These are phyloP conservation scores for Taiozyma sp. DNA, from an alignment of 1,139 yeast species.

Conservation along the genomic window DNA sequence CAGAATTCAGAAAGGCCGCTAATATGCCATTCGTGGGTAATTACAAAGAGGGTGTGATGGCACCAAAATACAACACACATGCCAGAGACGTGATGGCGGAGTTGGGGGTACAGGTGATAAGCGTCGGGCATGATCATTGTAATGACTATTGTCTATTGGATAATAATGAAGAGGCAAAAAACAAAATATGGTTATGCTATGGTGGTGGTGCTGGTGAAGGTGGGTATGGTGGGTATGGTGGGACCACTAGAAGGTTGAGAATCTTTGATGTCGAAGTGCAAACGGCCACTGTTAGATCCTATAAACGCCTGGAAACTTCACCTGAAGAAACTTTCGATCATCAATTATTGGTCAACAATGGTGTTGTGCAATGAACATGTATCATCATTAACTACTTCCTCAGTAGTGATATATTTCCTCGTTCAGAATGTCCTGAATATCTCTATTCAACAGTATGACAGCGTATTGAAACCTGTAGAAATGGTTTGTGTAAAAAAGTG, in stretches of 20 bases:
- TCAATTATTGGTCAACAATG: constrained; percentile 48
- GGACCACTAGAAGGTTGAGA: constrained; percentile 72
- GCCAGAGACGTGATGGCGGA: constrained; percentile 48
- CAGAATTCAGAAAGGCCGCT: constrained; percentile 59
- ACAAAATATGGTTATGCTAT: constrained; percentile 78
- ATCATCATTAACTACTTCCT: constrained; percentile 1
- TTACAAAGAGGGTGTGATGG: constrained; percentile 68
- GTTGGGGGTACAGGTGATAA: constrained; percentile 64
- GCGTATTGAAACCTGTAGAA: constrained; percentile 51
- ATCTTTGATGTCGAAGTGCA: constrained; percentile 60
- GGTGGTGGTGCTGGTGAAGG: constrained; percentile 96
- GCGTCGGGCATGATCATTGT: constrained; percentile 94
- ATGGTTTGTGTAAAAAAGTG: constrained; percentile 45
- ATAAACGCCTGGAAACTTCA: constrained; percentile 64
- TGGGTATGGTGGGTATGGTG: constrained; percentile 91
- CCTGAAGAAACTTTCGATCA: constrained; percentile 50
- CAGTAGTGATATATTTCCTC: constrained; percentile 7
- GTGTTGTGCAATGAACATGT: constrained; percentile 1
- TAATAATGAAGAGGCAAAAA: constrained; percentile 27
- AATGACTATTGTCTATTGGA: constrained; percentile 81
- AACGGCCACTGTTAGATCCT: constrained; percentile 51
- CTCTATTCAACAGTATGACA: constrained; percentile 40
- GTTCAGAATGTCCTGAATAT: constrained; percentile 48
- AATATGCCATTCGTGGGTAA: constrained; percentile 47
- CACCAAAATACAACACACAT: constrained; percentile 67